Evolutionary conservation across 495 filamentous ascomycete genomes (phyloP), one percentile per base, ranked within the genome.

Genomic region (Hypoxylon subgilvum): DNA sequence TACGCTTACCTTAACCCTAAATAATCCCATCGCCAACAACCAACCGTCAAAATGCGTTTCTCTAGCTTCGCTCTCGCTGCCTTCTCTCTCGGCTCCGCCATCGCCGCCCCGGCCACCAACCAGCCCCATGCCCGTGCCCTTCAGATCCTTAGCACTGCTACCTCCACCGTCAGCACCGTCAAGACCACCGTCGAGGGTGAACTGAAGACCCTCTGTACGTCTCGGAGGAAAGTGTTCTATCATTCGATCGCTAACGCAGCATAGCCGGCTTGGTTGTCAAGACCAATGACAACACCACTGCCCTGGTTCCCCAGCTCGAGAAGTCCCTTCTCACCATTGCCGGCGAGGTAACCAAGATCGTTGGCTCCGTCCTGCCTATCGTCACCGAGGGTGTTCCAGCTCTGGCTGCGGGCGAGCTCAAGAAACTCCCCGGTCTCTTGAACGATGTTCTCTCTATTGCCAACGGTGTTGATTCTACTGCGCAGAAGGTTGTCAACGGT

Each of bases 1-100:
- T 27, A 34, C 25, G 34, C 34, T 44, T 49, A 46, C 28, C 6
- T 35, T 13, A 65, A 42, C 44, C 28, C 6, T 35, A 18, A 65
- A 42, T 49, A 41, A 51, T 47, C 34, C 34, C 27, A 31, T n/a
- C 41, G 16, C 39, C 48, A 34, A 47, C 28, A 44, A 30, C 52
- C 42, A 46, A 42, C 39, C 38, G 43, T 14, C 48, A 69, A 14
- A 53, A 70, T 70, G 67, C 64, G 57, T 60, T 68, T 68, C 65
- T 47, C 64, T 25, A 68, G 34, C 42, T 61, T 70, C 57, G 47
- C 54, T 23, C 25, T 65, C 16, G 57, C 61, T 38, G 67, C 67
- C 32, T 47, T 70, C 42, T 65, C 67, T 12, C 18, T 65, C 27
- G 67, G 67, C 61, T 70, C 67, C 65, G 67, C 67, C 47, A 21